Evolutionary conservation across 2,329 filamentous ascomycete genomes (phyloP), one percentile per base, ranked within the genome.

Genomic region (Epichloe coenophiala): DNA sequence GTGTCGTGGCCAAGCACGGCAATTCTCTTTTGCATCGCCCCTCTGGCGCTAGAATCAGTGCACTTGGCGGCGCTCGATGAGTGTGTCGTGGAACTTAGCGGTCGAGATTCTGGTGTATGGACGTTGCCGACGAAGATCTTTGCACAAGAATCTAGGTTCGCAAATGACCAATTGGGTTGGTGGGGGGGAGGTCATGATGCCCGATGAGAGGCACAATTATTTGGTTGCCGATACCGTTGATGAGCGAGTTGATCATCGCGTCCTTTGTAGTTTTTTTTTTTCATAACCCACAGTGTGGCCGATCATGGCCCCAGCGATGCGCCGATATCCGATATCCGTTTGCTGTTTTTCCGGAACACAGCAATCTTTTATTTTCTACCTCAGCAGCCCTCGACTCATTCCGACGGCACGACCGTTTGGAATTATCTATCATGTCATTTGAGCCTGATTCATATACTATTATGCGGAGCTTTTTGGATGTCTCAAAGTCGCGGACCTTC

Each of bases 41-140:
- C 1, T 78, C 80, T 5, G 80, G 80, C 50, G 80, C 80, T 27
- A 68, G 80, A 55, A 82, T 84, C 64, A 82, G 78, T 59, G 80
- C 80, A 48, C 70, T 83, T 7, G 80, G 80, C 6, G 70, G 71
- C 51, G 67, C 72, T 47, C 74, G 76, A 56, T 76, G 61, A 68
- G 41, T 8, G 5, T 23, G 39, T 27, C 33, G 40, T 33, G 21
- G 21, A 19, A 23, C 11, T 5, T n/a, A 31, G 13, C 9, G 11
- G 12, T 35, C 17, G 3, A 19, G 2, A 5, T 17, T 8, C 21
- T 33, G 33, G 33, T 38, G 4, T 13, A 37, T 19, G 19, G 38
- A 47, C 33, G 49, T 17, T 33, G 44, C 17, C 31, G 33, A 23
- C 11, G 27, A 17, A 17, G 13, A 19, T 41, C 19, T 41, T n/a